A percentile compares a stretch with the other conserved stretches of the same genome.
phyloP scores from a whole-genome alignment of 345 rosid genomes.

The Syzygium oleosum region DNA sequence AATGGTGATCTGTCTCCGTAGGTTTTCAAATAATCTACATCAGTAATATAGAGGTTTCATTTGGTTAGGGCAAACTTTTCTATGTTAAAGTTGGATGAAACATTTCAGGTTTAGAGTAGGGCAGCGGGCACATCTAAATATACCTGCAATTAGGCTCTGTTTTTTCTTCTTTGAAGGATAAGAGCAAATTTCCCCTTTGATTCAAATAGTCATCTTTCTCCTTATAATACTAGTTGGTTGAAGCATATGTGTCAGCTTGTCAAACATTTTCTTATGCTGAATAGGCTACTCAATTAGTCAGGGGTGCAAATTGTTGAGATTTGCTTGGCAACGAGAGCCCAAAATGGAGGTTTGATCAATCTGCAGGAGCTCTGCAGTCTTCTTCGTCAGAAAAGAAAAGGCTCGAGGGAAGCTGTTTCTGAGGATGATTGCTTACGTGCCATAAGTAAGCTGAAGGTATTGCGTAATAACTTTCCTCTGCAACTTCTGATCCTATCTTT shows the following conservation, averaged over 20 bases:
- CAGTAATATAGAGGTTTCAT: not conserved
- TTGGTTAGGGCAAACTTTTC: not conserved
- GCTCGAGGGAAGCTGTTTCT: constrained; percentile 70
- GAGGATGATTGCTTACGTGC: constrained; percentile 98
- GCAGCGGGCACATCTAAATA: not conserved
- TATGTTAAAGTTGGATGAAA: not conserved
- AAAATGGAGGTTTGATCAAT: constrained; percentile 84
- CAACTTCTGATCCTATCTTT: not conserved
- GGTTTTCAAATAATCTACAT: not conserved
- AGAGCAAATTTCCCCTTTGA: not conserved
- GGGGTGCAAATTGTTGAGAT: constrained; percentile 93
- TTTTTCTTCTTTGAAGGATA: not conserved
- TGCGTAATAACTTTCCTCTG: not conserved
- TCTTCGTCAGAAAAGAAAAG: constrained; percentile 61
- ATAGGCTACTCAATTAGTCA: constrained; percentile 32
- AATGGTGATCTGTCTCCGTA: not conserved
- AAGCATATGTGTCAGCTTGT: not conserved
- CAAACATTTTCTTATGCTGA: not conserved
- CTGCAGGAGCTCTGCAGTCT: constrained; percentile 71
- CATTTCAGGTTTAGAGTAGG: not conserved
- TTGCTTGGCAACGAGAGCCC: constrained; percentile 84
- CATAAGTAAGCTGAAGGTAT: constrained; percentile 87
- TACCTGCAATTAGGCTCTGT: not conserved
- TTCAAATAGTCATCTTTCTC: not conserved
- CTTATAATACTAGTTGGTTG: not conserved